Evolutionary conservation across 1,284 basidiomycete species (phyloP).

Genomic region (Amylostereum areolatum): DNA sequence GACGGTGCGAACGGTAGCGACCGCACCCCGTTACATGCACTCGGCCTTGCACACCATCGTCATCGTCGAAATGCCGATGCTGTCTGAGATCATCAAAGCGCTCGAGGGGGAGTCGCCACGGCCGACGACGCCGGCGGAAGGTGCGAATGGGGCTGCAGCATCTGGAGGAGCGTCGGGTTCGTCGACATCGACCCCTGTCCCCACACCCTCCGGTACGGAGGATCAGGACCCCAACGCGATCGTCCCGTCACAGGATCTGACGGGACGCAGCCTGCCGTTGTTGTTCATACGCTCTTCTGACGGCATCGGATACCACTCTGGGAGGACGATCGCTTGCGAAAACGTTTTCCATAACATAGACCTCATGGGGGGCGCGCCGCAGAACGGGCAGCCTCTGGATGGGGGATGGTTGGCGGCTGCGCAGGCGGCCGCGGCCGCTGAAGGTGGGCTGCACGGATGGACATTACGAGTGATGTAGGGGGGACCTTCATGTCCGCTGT

Average conservation of each 20-base stretch:
- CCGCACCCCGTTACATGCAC: conserved; percentile 37
- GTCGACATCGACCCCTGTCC: not conserved
- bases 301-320: conserved; percentile 80
- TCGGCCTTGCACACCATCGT: conserved; percentile 66
- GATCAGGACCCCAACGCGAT: conserved; percentile 13
- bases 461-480: conserved; percentile 66
- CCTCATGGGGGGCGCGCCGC: conserved; percentile 23
- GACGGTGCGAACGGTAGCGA: conserved; percentile 6
- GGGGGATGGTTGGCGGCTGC: conserved; percentile 59
- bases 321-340: conserved; percentile 76
- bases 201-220: conserved; percentile 1
- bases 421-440: conserved; percentile 51
- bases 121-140: conserved; percentile 28
- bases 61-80: conserved; percentile 70
- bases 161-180: not conserved
- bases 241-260: conserved; percentile 26
- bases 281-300: conserved; percentile 71
- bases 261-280: conserved; percentile 61
- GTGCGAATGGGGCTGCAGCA: conserved; percentile 20
- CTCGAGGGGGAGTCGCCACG: conserved; percentile 59
- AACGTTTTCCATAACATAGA: conserved; percentile 70
- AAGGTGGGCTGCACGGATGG: conserved; percentile 61
- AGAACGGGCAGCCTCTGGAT: conserved; percentile 3
- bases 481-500: not conserved
- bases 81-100: conserved; percentile 66